phyloP scores from a whole-genome alignment of 306 rosid genomes.

The Pterocarpus santalinus region DNA sequence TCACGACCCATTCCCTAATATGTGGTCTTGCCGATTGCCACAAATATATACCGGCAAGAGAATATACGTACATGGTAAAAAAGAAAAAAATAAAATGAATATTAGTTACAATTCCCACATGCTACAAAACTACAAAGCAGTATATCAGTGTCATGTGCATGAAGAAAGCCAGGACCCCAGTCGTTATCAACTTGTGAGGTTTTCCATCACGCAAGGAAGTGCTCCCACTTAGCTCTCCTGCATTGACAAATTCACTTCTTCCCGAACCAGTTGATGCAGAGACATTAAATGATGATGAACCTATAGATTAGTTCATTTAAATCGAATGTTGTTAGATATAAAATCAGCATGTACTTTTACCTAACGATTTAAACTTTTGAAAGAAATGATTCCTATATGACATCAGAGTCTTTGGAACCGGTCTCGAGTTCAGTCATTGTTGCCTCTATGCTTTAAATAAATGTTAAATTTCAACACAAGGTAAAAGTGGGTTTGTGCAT shows the following conservation, averaged over 20 bases:
- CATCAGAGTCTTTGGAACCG: neutral
- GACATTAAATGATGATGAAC: slow-evolving; percentile 84
- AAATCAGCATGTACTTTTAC: neutral
- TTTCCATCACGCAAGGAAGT: slow-evolving; percentile 42
- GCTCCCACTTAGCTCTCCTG: slow-evolving; percentile 64
- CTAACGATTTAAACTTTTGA: too few species aligned
- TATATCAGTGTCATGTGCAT: slow-evolving; percentile 41
- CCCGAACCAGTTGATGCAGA: slow-evolving; percentile 70
- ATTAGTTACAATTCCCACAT: slow-evolving; percentile 34
- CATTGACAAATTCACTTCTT: slow-evolving; percentile 68
- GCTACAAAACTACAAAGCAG: slow-evolving; percentile 52
- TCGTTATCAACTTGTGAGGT: slow-evolving; percentile 44
- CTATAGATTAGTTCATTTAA: slow-evolving; percentile 45
- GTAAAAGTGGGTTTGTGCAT: too few species aligned
- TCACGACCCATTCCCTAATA: neutral
- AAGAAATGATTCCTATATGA: neutral
- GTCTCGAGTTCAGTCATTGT: too few species aligned
- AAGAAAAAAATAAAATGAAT: slow-evolving; percentile 18
- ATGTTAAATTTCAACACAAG: too few species aligned
- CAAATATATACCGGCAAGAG: slow-evolving; percentile 54
- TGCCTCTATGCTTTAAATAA: too few species aligned
- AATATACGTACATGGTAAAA: slow-evolving; percentile 14
- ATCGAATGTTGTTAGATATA: neutral
- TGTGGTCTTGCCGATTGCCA: slow-evolving; percentile 45
- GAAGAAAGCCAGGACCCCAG: slow-evolving; percentile 52